Conservation (phyloP, 1,284 basidiomycete species). For the Volvariella volvacea region DNA sequence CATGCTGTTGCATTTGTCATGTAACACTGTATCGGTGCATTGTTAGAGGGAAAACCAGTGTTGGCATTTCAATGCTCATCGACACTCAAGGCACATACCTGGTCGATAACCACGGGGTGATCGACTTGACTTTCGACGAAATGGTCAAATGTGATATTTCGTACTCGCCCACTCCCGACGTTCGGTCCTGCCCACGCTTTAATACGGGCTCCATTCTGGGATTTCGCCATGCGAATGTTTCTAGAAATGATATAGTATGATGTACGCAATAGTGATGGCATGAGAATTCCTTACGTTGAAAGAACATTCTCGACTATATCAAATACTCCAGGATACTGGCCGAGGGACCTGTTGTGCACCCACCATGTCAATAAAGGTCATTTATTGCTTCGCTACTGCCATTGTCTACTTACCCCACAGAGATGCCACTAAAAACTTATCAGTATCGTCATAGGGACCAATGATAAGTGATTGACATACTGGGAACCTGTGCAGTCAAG, state of each 20-base stretch:
- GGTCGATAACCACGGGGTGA: conserved; percentile 49
- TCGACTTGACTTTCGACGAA: conserved; percentile 47
- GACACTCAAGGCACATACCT: conserved; percentile 22
- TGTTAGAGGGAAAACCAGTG: neutral
- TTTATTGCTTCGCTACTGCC: neutral
- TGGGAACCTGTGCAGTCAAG: conserved; percentile 57
- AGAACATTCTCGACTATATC: conserved; percentile 66
- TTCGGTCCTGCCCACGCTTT: conserved; percentile 60
- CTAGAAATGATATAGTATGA: conserved; percentile 15
- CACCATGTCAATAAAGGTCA: too few relatives aligned
- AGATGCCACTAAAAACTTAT: conserved; percentile 39
- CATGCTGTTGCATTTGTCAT: conserved; percentile 37
- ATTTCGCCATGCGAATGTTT: conserved; percentile 54
- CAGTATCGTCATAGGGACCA: neutral
- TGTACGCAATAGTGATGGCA: neutral
- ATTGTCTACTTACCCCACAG: conserved; percentile 40
- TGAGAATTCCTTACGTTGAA: conserved; percentile 28
- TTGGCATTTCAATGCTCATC: too few relatives aligned
- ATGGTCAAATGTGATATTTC: conserved; percentile 46
- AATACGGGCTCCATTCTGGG: conserved; percentile 61
- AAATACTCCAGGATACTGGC: conserved; percentile 50
- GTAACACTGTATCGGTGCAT: conserved; percentile 56
- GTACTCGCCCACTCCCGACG: conserved; percentile 55
- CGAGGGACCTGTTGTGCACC: conserved; percentile 31
- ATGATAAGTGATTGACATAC: conserved; percentile 24